Conservation (phyloP, 257 asterid species). For the Salvia rosmarinus region DNA sequence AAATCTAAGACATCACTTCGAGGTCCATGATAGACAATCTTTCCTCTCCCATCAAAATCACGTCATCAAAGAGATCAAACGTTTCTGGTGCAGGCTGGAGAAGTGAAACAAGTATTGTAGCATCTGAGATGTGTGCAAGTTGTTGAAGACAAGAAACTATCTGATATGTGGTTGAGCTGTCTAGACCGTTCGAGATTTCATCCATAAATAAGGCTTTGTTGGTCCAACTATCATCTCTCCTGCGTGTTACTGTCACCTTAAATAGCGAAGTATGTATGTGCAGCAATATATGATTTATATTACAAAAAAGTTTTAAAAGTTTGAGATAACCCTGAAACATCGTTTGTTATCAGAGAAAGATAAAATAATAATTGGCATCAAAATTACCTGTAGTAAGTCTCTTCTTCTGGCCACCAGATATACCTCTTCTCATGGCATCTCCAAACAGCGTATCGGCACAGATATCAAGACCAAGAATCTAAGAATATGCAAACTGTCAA, state of each 20-base stretch:
- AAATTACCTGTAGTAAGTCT: conserved; percentile 60
- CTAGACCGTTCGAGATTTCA: conserved; percentile 65
- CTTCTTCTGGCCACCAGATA: conserved; percentile 70
- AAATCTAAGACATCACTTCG: conserved; percentile 45
- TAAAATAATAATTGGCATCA: neutral
- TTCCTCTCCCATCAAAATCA: conserved; percentile 58
- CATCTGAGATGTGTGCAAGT: conserved; percentile 52
- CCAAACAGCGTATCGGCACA: conserved; percentile 59
- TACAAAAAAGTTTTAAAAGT: neutral
- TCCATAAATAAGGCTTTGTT: conserved; percentile 61
- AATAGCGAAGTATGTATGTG: neutral
- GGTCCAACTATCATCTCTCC: conserved; percentile 75
- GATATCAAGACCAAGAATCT: conserved; percentile 67
- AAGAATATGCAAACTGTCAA: conserved; percentile 7
- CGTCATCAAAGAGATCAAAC: conserved; percentile 58
- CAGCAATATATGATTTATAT: neutral
- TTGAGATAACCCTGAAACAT: neutral
- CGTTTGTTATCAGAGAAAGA: neutral
- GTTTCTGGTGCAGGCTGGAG: conserved; percentile 75
- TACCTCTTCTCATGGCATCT: conserved; percentile 67
- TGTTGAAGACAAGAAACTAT: conserved; percentile 54
- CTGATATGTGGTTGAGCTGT: conserved; percentile 64
- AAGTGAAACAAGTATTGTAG: conserved; percentile 55
- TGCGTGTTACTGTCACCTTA: conserved; percentile 22
- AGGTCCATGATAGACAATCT: conserved; percentile 60